These are phyloP conservation scores for Collybia nuda DNA, from an alignment of 768 basidiomycete species.

Conservation along the genomic window DNA sequence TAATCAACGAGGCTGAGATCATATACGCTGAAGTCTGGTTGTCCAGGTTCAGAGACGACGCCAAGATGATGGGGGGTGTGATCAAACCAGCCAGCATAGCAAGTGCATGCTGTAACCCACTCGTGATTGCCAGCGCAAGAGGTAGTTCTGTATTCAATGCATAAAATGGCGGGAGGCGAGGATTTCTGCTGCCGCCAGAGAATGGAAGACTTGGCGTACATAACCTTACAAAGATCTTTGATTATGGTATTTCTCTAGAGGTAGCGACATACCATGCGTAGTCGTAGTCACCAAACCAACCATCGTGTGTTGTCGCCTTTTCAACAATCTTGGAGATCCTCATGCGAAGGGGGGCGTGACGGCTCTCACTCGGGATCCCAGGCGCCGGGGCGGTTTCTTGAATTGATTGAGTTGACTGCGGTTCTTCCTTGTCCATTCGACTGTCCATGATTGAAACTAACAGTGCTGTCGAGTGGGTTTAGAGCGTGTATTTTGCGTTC, in stretches of 20 bases:
- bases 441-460: too few species aligned
- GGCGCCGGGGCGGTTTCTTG: too few species aligned
- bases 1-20: slow-evolving; percentile 79
- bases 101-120: slow-evolving; percentile 74
- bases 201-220: slow-evolving; percentile 72
- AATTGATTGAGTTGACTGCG: too few species aligned
- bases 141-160: slow-evolving; percentile 72
- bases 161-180: slow-evolving; percentile 67
- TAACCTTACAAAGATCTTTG: slow-evolving; percentile 34
- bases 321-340: neutral
- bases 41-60: slow-evolving; percentile 60
- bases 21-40: slow-evolving; percentile 64
- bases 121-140: slow-evolving; percentile 67
- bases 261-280: slow-evolving; percentile 51
- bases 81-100: slow-evolving; percentile 85
- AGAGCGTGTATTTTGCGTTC: too few species aligned
- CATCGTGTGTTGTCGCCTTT: slow-evolving; percentile 40
- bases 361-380: too few species aligned
- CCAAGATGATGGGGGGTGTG: slow-evolving; percentile 82
- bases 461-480: too few species aligned
- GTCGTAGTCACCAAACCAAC: slow-evolving; percentile 87
- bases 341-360: too few species aligned
- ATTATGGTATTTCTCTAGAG: neutral
- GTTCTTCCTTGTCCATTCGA: too few species aligned
- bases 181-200: slow-evolving; percentile 31